Conservation (phyloP, 2,329 filamentous ascomycete genomes). For the Calonectria crousiana region DNA sequence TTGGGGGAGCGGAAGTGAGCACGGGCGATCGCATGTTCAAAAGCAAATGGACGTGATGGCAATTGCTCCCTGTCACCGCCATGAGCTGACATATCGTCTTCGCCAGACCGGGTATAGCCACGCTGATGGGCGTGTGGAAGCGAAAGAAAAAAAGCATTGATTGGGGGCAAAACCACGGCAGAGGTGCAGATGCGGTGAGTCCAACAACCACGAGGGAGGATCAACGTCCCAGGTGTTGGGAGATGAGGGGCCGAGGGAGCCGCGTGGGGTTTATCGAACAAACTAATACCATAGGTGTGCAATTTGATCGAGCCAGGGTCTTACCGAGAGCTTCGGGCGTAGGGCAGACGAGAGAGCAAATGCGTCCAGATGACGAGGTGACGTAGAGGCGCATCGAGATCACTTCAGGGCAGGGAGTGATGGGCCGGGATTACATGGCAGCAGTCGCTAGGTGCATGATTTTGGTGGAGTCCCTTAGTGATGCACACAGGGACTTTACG, state of each 20-base stretch:
- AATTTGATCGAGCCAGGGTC: not conserved
- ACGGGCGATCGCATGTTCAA: constrained; percentile 27
- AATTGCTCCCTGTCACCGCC: constrained; percentile 18
- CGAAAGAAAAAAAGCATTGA: not conserved
- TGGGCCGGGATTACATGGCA: not conserved
- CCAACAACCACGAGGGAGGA: constrained; percentile 12
- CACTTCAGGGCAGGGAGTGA: not conserved
- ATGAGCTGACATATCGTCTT: not conserved
- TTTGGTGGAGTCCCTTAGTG: not conserved
- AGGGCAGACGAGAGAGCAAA: not conserved
- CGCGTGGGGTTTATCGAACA: constrained; percentile 13
- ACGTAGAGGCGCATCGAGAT: not conserved
- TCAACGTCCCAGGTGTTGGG: constrained; percentile 8
- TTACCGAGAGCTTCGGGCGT: not conserved
- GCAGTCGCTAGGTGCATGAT: not conserved
- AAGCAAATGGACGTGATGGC: constrained; percentile 11
- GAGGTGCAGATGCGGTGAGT: constrained; percentile 26
- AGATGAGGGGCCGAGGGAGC: not conserved
- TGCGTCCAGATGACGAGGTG: not conserved
- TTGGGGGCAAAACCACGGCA: not conserved
- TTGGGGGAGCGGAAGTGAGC: constrained; percentile 28
- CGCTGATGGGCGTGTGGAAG: not conserved
- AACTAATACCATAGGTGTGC: not conserved
- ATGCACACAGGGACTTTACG: not conserved
- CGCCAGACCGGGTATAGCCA: not conserved